phyloP scores from a whole-genome alignment of 208 protist genomes.

The Acanthamoeba healyi region DNA sequence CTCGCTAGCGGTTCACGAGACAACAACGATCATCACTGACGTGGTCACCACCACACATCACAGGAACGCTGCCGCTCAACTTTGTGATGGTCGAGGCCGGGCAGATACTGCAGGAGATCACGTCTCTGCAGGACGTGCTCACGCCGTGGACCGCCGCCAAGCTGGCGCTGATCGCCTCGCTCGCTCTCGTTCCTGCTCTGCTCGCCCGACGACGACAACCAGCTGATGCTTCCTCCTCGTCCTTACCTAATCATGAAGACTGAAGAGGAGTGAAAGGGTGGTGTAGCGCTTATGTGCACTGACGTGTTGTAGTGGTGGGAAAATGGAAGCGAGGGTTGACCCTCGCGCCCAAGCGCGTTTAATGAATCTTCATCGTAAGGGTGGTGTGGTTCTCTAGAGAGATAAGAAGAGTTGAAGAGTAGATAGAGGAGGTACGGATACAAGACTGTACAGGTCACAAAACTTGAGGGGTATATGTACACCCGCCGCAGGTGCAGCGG shows the following conservation, averaged over 20 bases:
- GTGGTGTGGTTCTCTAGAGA: background rate
- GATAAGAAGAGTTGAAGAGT: background rate
- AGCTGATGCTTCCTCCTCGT: background rate
- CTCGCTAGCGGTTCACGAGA: too few species aligned
- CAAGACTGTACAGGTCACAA: conserved; percentile 44
- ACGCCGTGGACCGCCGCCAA: background rate
- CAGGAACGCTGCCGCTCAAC: conserved; percentile 49
- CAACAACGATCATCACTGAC: too few species aligned
- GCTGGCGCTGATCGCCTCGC: background rate
- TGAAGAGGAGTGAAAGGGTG: background rate
- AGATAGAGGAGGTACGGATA: background rate
- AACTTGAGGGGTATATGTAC: background rate
- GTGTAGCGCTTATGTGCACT: too few species aligned
- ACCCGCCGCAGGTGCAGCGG: conserved; percentile 2
- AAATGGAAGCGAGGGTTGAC: too few species aligned
- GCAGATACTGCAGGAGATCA: conserved; percentile 47
- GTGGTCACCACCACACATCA: too few species aligned
- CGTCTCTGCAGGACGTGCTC: background rate
- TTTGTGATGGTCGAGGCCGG: conserved; percentile 63
- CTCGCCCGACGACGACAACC: background rate
- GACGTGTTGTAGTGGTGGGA: too few species aligned
- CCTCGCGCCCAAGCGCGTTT: too few species aligned
- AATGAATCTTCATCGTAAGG: conserved; percentile 39
- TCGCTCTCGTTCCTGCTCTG: background rate
- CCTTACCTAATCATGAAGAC: background rate